These are phyloP conservation scores for Microcera coccophila DNA, from an alignment of 2,329 filamentous ascomycete species.

Conservation along the genomic window DNA sequence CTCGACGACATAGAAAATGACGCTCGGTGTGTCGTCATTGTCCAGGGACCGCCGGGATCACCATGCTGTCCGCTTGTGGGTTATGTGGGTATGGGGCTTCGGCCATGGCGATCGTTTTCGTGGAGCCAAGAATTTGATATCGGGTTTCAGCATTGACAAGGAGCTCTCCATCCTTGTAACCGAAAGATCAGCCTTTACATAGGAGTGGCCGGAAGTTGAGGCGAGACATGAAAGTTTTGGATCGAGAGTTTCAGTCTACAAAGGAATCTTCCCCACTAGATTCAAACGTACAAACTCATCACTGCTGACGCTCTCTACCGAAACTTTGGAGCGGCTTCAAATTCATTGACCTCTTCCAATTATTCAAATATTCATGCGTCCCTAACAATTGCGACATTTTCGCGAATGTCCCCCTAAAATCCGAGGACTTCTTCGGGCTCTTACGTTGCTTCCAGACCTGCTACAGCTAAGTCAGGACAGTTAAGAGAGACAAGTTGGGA, in stretches of 20 bases:
- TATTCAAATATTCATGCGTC: too few species aligned
- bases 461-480: too few species aligned
- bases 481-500: too few species aligned
- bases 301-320: constrained; percentile 11
- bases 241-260: constrained; percentile 11
- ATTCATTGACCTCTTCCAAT: constrained; percentile 14
- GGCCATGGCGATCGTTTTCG: constrained; percentile 9
- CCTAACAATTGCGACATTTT: too few species aligned
- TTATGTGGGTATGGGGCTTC: constrained; percentile 19
- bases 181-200: constrained; percentile 16
- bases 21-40: constrained; percentile 13
- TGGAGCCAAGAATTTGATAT: background rate
- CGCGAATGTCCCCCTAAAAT: too few species aligned
- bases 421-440: too few species aligned
- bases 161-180: constrained; percentile 7
- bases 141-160: constrained; percentile 12
- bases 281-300: constrained; percentile 14
- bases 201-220: constrained; percentile 15
- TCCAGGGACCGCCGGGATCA: too few species aligned
- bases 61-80: constrained; percentile 16
- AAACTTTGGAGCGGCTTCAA: constrained; percentile 2
- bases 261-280: constrained; percentile 20
- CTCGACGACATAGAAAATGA: too few species aligned
- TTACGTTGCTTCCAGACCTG: too few species aligned
- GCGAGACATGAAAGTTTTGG: constrained; percentile 10